These are phyloP conservation scores for Exobasidium rhododendri DNA, from an alignment of 1,284 basidiomycete genomes.

Conservation along the genomic window DNA sequence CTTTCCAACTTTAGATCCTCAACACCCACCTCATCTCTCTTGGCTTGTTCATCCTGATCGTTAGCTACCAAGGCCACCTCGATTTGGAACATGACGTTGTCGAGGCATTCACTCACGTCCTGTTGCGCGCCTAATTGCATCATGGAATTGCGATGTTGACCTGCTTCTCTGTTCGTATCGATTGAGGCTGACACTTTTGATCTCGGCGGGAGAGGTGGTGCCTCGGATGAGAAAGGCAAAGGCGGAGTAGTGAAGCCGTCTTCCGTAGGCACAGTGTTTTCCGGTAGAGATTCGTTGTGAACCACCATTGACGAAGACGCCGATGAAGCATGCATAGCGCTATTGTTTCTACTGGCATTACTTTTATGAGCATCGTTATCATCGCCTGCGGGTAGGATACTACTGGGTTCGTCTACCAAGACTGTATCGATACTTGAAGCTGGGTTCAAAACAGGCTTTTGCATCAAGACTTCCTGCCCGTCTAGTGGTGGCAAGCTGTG, in stretches of 20 bases:
- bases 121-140: conserved; percentile 77
- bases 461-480: not conserved
- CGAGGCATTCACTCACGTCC: conserved; percentile 96
- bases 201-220: not conserved
- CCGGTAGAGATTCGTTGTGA: not conserved
- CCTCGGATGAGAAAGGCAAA: not conserved
- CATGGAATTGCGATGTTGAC: conserved; percentile 23
- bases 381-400: not conserved
- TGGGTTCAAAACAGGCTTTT: not conserved
- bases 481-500: not conserved
- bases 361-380: not conserved
- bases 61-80: conserved; percentile 76
- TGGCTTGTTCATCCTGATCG: not conserved
- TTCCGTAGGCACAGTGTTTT: too few relatives aligned
- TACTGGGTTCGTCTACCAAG: conserved; percentile 10
- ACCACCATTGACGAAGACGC: not conserved
- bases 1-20: not conserved
- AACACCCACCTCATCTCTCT: not conserved
- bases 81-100: conserved; percentile 98
- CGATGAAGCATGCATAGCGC: not conserved
- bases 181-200: not conserved
- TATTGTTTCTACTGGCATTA: too few relatives aligned
- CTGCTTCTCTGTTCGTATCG: not conserved
- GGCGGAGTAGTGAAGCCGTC: not conserved
- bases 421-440: conserved; percentile 1